Base-by-base conservation (phyloP, 2,329 filamentous ascomycete genomes). In the Calonectria pseudoreteaudii region DNA sequence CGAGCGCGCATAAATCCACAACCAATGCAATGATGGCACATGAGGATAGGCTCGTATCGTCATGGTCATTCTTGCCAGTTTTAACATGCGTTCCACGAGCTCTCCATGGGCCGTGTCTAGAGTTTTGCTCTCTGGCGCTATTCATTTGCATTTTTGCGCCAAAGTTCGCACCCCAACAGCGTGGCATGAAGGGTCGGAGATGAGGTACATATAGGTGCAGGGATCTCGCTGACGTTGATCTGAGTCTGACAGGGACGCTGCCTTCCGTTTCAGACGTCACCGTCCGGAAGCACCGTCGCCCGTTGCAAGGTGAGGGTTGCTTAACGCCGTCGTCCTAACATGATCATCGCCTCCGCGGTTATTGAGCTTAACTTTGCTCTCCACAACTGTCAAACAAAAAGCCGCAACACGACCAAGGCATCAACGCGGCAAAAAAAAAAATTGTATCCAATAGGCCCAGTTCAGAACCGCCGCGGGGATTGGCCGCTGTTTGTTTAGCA, bases 251-350 rank as follows among this genome's bases (percentile, higher is more conserved):
- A 76, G 77, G 75, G 77, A 76, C 36, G 73, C 62, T 70, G 66
- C 66, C 67, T 71, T 75, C 74, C 70, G 76, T 79, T 80, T 79
- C 75, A 80, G 75, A 80, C 79, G 79, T 80, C 79, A 80, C 80
- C 53, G 74, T 70, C 68, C 76, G 78, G 79, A 70, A 67, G 77
- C 73, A 76, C 75, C 79, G 76, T 75, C 71, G 71, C 47, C 49
- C 23, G 66, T 38, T 71, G 67, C 71, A 76, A 30, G 49, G 28
- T 44, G 31, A 18, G 64, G 67, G 64, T 34, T 68, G 34, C 34
- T 62, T 62, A 62, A 62, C 56, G 56, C 56, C 56, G 56, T 11
- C 9, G 16, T 28, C 14, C 11, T 41, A 8, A 28, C 13, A 13
- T 26, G 36, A 62, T 62, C 56, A 18, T 62, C 56, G 56, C 30